Evolutionary conservation across 2,329 filamentous ascomycete genomes (phyloP).

Genomic region (Pestalotiopsis sp.): DNA sequence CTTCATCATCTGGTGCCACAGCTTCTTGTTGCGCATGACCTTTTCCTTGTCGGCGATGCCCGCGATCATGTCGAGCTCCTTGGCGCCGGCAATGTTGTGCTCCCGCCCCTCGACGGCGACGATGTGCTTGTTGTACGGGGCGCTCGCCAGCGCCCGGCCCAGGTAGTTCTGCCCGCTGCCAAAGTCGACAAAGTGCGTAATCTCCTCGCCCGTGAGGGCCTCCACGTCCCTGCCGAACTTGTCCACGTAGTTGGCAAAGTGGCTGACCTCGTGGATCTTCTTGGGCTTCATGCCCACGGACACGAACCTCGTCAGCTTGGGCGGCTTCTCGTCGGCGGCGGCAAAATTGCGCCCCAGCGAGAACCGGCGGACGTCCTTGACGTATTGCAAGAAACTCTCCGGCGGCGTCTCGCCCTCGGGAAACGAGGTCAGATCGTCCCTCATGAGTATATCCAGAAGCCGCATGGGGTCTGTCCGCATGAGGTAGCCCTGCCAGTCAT

Average conservation of each 20-base stretch:
- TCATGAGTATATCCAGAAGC: conserved; percentile 79
- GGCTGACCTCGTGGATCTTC: conserved; percentile 89
- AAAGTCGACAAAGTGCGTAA: conserved; percentile 93
- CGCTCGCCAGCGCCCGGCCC: conserved; percentile 80
- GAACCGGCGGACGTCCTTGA: conserved; percentile 70
- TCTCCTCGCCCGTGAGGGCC: conserved; percentile 54
- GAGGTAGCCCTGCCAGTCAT: conserved; percentile 83
- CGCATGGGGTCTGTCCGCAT: conserved; percentile 70
- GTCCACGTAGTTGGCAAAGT: conserved; percentile 86
- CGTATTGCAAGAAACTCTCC: conserved; percentile 69
- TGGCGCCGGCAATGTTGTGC: conserved; percentile 84
- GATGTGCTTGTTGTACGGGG: conserved; percentile 83
- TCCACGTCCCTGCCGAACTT: conserved; percentile 60
- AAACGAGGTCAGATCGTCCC: conserved; percentile 65
- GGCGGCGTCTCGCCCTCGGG: conserved; percentile 42
- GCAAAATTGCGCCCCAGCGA: conserved; percentile 66
- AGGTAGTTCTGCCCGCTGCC: conserved; percentile 97
- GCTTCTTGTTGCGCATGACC: conserved; percentile 82
- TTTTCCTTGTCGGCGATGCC: conserved; percentile 74
- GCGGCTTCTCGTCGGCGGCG: conserved; percentile 45
- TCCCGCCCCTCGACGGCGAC: conserved; percentile 89
- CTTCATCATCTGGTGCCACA: conserved; percentile 61
- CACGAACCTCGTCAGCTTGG: conserved; percentile 69
- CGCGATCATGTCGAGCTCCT: conserved; percentile 80
- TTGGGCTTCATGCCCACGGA: conserved; percentile 94